A percentile compares a stretch with the other conserved stretches of the same genome.
Conservation (phyloP, 2,329 filamentous ascomycete genomes). For the Sporothrix brasiliensis region DNA sequence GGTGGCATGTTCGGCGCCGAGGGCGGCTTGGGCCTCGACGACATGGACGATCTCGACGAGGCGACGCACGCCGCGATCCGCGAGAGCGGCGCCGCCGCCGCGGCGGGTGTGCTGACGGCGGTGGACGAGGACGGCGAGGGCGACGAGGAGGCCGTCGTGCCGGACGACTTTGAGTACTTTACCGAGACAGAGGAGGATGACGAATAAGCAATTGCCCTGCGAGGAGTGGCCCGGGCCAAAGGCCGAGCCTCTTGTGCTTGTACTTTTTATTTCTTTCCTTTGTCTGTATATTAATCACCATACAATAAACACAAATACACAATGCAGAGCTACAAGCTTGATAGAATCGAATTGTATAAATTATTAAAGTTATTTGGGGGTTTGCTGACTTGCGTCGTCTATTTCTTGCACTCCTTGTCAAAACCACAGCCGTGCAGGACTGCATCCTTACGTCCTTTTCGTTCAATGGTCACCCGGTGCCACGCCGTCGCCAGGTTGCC, state of each 20-base stretch:
- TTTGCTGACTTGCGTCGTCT: not conserved
- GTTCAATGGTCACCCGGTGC: constrained; percentile 56
- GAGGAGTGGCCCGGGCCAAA: no score
- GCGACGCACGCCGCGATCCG: constrained; percentile 37
- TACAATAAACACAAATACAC: constrained; percentile 6
- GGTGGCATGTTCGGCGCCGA: constrained; percentile 31
- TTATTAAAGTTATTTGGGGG: not conserved
- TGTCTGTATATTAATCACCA: constrained; percentile 21
- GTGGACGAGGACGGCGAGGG: constrained; percentile 82
- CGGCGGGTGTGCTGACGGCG: constrained; percentile 79
- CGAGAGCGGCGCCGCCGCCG: constrained; percentile 64
- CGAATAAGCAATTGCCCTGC: not conserved
- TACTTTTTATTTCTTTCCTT: not conserved
- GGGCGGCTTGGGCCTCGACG: constrained; percentile 9
- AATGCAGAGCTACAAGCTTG: not conserved
- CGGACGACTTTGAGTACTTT: constrained; percentile 77
- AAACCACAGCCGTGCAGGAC: constrained; percentile 35
- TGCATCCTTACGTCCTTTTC: constrained; percentile 28
- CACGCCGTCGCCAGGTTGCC: constrained; percentile 69
- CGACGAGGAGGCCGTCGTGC: constrained; percentile 70
- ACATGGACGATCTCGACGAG: constrained; percentile 22
- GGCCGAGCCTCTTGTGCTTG: not conserved
- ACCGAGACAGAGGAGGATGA: constrained; percentile 63
- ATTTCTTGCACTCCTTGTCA: not conserved
- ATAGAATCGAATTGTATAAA: not conserved